Conservation (phyloP, 208 protist species). For the Phytomonas sp. region DNA sequence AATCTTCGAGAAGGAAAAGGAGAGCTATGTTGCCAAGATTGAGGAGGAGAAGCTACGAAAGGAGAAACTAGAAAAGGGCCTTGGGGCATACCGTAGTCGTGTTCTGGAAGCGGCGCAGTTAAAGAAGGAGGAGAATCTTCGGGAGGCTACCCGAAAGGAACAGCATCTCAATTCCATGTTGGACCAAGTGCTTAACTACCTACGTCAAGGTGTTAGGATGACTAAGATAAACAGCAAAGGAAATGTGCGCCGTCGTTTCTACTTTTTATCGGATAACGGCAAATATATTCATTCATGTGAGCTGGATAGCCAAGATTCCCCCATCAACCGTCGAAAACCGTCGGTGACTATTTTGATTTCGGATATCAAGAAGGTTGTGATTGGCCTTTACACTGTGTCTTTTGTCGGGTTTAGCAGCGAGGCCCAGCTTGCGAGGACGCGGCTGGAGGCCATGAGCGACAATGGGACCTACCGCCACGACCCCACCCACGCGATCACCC, state of each 20-base stretch:
- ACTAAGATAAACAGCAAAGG: slow-evolving; percentile 83
- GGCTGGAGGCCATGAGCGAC: slow-evolving; percentile 60
- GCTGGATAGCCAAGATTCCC: slow-evolving; percentile 60
- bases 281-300: slow-evolving; percentile 86
- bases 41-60: slow-evolving; percentile 81
- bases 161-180: slow-evolving; percentile 71
- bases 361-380: slow-evolving; percentile 78
- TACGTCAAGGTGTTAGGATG: slow-evolving; percentile 79
- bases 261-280: slow-evolving; percentile 85
- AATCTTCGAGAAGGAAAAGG: slow-evolving; percentile 77
- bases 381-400: slow-evolving; percentile 78
- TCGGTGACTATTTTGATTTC: slow-evolving; percentile 75
- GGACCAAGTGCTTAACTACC: slow-evolving; percentile 83
- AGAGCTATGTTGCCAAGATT: slow-evolving; percentile 64
- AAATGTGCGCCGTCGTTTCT: slow-evolving; percentile 66
- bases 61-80: slow-evolving; percentile 82
- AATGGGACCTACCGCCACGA: slow-evolving; percentile 75
- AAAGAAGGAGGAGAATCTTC: slow-evolving; percentile 80
- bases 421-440: slow-evolving; percentile 56
- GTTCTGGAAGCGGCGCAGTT: slow-evolving; percentile 66
- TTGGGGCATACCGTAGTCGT: slow-evolving; percentile 74
- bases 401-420: slow-evolving; percentile 71
- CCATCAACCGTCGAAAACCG: slow-evolving; percentile 79
- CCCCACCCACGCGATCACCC: slow-evolving; percentile 65
- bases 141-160: slow-evolving; percentile 78